These are phyloP conservation scores for Danielia oregonensis DNA, from an alignment of 805 yeast genomes.

Conservation along the genomic window DNA sequence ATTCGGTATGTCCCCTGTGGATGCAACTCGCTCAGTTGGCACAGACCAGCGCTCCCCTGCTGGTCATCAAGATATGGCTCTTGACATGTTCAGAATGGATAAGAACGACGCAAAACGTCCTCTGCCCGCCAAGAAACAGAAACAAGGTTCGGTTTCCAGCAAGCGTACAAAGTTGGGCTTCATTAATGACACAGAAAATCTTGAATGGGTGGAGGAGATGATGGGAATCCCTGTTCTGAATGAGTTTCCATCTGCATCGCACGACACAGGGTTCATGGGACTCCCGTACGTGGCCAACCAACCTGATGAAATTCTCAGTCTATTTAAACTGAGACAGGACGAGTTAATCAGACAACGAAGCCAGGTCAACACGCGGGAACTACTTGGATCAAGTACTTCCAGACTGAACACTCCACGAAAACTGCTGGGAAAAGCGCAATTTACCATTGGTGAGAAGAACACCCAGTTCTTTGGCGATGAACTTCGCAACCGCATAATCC, in stretches of 20 bases:
- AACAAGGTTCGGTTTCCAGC: not conserved
- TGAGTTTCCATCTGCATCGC: slow-evolving; percentile 48
- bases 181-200: slow-evolving; percentile 22
- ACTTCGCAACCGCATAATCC: slow-evolving; percentile 51
- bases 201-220: slow-evolving; percentile 70
- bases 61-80: slow-evolving; percentile 11
- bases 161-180: slow-evolving; percentile 11
- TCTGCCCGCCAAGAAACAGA: not conserved
- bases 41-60: slow-evolving; percentile 8
- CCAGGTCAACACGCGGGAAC: slow-evolving; percentile 3
- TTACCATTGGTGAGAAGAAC: slow-evolving; percentile 15
- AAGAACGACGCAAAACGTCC: not conserved
- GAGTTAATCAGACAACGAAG: slow-evolving; percentile 53
- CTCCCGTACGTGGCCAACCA: slow-evolving; percentile 17
- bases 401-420: too few species aligned
- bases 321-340: slow-evolving; percentile 63
- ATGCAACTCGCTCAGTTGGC: slow-evolving; percentile 5
- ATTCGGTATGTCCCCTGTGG: slow-evolving; percentile 21
- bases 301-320: slow-evolving; percentile 49
- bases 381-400: slow-evolving; percentile 1
- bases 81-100: slow-evolving; percentile 4
- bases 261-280: slow-evolving; percentile 54
- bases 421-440: slow-evolving; percentile 14
- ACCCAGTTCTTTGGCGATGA: slow-evolving; percentile 43
- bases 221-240: slow-evolving; percentile 63